Evolutionary conservation across 192 early-diverging fungal genomes (phyloP), one percentile per base, ranked within the genome.

Genomic region (Coemansia asiatica): DNA sequence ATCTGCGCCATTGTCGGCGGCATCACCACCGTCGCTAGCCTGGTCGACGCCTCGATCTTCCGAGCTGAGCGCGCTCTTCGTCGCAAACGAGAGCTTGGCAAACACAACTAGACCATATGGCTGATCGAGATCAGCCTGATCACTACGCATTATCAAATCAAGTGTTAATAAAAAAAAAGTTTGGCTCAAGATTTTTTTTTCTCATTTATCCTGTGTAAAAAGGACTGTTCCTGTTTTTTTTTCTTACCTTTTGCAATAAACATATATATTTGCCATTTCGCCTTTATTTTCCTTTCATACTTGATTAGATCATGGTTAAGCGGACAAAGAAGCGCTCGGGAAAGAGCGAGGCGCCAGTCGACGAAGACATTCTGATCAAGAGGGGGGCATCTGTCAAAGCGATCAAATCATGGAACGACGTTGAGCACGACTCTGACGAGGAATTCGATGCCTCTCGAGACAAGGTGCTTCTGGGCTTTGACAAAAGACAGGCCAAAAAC

Each of bases 1-100:
- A 79, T 94, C 15, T 95, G 95, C 64, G 94, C 93, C 13, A 94
- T 98, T 61, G 85, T 97, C 1, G 95, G 96, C 54, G 96, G 95
- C 33, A 87, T 98, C 26, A 95, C 92, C 70, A 97, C 96, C n/a
- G 93, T 98, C 7, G 93, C 95, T 8, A 89, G 95, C 8, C 85
- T 98, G 28, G 69, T 97, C 16, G 96, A 98, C 67, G 82, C 86
- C 49, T 79, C 91, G 23, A 84, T 95, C n/a, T 98, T 92, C 79
- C 88, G 87, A n/a, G 89, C 95, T 6, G 91, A 92, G 64, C 90
- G 86, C 63, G 82, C 84, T 4, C 56, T 95, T 12, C 89, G 87
- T 64, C 81, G 81, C 47, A 96, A 96, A 75, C 72, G 89, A 48
- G 91, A 94, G 63, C 67, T 94, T 1, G 94, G 95, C 18, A 98